Evolutionary conservation across 306 rosid species (phyloP), one percentile per base, ranked within the genome.

Genomic region (Morella rubra): DNA sequence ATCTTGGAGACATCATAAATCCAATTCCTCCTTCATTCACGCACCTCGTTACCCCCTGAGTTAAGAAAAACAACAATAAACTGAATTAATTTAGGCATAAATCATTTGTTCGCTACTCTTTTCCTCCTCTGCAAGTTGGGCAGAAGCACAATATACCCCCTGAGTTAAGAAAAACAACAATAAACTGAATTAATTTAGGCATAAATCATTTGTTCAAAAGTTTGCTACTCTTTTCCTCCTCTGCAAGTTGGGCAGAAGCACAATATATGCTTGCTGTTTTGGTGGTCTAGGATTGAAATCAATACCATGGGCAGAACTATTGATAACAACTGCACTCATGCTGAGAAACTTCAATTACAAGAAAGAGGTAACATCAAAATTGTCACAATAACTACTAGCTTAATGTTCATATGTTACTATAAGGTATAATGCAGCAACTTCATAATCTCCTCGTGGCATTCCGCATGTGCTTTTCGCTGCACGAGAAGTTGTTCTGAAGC

Each of bases 1-100:
- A 95, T 69, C 60, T 89, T 13, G 98, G 88, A 77, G 96, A 70
- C 97, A 96, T 92, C 96, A 96, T 96, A 79, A 96, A 96, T 65
- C 98, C 98, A 81, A 96, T 91, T 77, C 99, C 97, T 54, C 52
- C 91, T 85, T 92, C 96, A 69, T 78, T 77, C 78, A 96, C 86
- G 61, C 99, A 92, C 77, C 85, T 86, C 40, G 24, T 80, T 67
- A 96, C 76, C 58, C 90, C 98, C 99, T 96, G 86, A 77, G 85
- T 85, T 42, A 77, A 51, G 69, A 54, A 75, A 73, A 49, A 62
- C n/a, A 75, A 79, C 58, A 65, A 13, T 71, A 60, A 69, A 64
- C 14, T 52, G 22, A 73, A 76, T 71, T 44, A 49, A 15, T 62
- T 78, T 69, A 41, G 53, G 53, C 13, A 27, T 5, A 42, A 49